Evolutionary conservation across 73 alveolate genomes (phyloP), one percentile per base, ranked within the genome.

Genomic region (Paramecium sexaurelia): DNA sequence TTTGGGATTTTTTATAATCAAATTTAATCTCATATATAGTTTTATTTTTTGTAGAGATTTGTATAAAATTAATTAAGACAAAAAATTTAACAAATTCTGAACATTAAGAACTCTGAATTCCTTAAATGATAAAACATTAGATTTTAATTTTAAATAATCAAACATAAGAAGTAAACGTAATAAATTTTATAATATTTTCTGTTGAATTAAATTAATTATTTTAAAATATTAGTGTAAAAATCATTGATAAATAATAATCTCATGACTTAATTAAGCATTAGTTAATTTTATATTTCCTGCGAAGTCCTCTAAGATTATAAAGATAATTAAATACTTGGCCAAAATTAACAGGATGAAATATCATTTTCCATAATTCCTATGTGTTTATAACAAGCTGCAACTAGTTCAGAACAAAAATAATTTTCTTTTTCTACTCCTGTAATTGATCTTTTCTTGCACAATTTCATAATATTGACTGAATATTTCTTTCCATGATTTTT

Each of bases 401-500:
- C 84, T 10, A 91, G 55, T 85, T 91, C 95, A 26, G 94, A 85
- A 24, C 95, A 91, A 37, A 91, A 91, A 56, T 41, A 84, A 56
- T 87, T 71, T 47, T 20, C 36, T 40, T 87, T 87, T 36, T 61
- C 93, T 5, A 87, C 43, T 43, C 90, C 85, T 22, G 73, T 22
- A 24, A 61, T 87, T 73, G 78, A 45, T 37, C 69, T 66, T 55
- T 61, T 84, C 36, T 84, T 90, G 13, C 43, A 36, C 2, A 82
- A 24, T 24, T 55, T 85, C 85, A 29, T 19, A 27, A 55, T 55
- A 15, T 68, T 32, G 5, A 88, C 37, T 10, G 55, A 37, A 43
- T 71, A 91, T 57, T 66, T 27, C 20, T 91, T 83, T 2, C 95
- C 95, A 41, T 85, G 89, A 32, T 66, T 66, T 36, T 84, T 40